phyloP scores from a whole-genome alignment of 305 asterid species.

The Rubia tinctorum region DNA sequence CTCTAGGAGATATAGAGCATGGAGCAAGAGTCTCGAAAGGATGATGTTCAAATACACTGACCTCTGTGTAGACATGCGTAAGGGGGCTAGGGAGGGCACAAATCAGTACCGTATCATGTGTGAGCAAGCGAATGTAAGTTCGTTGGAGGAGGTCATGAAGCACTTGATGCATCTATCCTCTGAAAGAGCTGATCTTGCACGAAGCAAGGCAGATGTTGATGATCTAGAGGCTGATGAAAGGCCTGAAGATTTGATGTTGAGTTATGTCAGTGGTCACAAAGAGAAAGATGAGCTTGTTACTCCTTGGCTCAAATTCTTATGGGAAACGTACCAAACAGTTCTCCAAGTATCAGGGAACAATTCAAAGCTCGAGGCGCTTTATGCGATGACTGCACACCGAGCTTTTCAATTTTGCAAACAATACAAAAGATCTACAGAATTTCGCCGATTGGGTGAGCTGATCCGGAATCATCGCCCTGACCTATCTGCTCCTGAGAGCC shows the following conservation, averaged over 20 bases:
- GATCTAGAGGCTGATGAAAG: slow-evolving; percentile 42
- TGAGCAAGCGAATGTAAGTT: slow-evolving; percentile 36
- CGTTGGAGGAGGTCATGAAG: slow-evolving; percentile 42
- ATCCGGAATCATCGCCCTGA: slow-evolving; percentile 47
- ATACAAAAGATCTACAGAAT: slow-evolving; percentile 39
- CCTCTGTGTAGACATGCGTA: slow-evolving; percentile 41
- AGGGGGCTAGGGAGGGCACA: slow-evolving; percentile 42
- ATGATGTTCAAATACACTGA: slow-evolving; percentile 40
- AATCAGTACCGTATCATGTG: slow-evolving; percentile 37
- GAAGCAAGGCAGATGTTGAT: slow-evolving; percentile 38
- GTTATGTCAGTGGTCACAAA: slow-evolving; percentile 42
- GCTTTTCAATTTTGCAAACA: slow-evolving; percentile 45
- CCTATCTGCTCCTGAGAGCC: slow-evolving; percentile 39
- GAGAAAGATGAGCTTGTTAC: slow-evolving; percentile 42
- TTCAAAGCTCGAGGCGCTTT: slow-evolving; percentile 37
- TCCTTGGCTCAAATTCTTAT: slow-evolving; percentile 36
- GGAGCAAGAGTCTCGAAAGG: slow-evolving; percentile 37
- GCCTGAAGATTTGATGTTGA: slow-evolving; percentile 46
- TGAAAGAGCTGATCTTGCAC: slow-evolving; percentile 38
- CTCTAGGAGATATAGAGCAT: slow-evolving; percentile 40
- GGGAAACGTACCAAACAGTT: slow-evolving; percentile 44
- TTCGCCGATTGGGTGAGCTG: slow-evolving; percentile 37
- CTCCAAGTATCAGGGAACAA: slow-evolving; percentile 36
- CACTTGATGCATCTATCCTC: slow-evolving; percentile 37
- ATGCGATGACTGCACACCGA: slow-evolving; percentile 45